Base-by-base conservation (phyloP, 495 filamentous ascomycete species). In the Neurospora sublineolata region DNA sequence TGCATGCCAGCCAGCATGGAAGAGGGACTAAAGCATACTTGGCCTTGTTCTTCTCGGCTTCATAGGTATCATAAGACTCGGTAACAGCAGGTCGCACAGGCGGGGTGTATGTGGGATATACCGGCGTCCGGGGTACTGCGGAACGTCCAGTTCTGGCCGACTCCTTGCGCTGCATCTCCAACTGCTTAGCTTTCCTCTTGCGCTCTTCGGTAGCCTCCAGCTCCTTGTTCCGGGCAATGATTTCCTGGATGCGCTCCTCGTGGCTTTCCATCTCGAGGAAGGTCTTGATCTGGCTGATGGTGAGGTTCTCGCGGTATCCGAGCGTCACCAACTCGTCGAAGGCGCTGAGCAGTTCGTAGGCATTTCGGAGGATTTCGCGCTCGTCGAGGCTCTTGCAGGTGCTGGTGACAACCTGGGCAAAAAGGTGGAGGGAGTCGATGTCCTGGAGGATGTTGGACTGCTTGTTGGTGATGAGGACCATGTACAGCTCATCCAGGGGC, bases 181-280 rank as follows among this genome's bases (percentile, higher is more conserved):
- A 82, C 82, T 98, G 95, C 85, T 98, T 98, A 11, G 95, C 96
- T 82, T 97, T 97, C 71, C 93, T 85, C 84, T 99, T 99, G 76
- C 96, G 91, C 86, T 99, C 94, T 80, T 99, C 95, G 71, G 89
- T 96, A 30, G 95, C 95, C 83, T 99, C 95, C 73, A 98, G 85
- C 80, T 99, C 95, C 87, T 99, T 99, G 86, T 99, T 99, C 89
- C 93, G 87, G 71, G 94, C 92, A 79, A 97, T 97, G 58, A 97
- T 97, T 78, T 97, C 94, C 78, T 97, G 95, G 71, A 99, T 97
- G 76, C 95, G 89, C 86, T 98, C 95, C 82, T 99, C 96, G 77
- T 98, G 95, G 82, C 90, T 93, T 83, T 98, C 96, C 95, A 99
- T 99, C 80, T 98, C 95, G 75, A 99, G 77, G 84, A 99, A 99